Evolutionary conservation across 805 yeast genomes (phyloP).

Genomic region (Candida pseudoglaebosa): DNA sequence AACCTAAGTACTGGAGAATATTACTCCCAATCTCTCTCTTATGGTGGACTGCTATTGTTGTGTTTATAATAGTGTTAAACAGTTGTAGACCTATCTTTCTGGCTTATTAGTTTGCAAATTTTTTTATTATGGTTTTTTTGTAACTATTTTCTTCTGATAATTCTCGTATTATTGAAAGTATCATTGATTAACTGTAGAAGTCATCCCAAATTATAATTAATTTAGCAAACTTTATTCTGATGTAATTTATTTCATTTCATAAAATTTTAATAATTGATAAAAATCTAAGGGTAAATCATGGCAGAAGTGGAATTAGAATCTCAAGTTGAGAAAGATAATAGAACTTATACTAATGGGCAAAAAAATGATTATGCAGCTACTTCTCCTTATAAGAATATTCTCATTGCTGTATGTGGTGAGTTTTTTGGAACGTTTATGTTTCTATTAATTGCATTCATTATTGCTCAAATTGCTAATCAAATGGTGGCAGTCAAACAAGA

Average conservation of each 20-base stretch:
- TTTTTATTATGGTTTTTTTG: too few species aligned
- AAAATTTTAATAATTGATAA: background rate
- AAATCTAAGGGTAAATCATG: too few species aligned
- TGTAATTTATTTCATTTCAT: background rate
- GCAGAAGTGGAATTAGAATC: constrained; percentile 26
- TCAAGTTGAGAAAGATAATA: constrained; percentile 18
- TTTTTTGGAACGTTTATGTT: constrained; percentile 84
- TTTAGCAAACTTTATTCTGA: constrained; percentile 2
- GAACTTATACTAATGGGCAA: constrained; percentile 25
- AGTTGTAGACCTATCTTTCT: too few species aligned
- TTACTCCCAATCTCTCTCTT: too few species aligned
- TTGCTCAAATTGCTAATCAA: constrained; percentile 79
- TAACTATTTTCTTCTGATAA: too few species aligned
- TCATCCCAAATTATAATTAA: too few species aligned
- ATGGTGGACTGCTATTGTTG: too few species aligned
- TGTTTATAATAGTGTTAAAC: too few species aligned
- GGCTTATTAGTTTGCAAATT: too few species aligned
- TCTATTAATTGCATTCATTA: constrained; percentile 74
- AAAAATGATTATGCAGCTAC: constrained; percentile 11
- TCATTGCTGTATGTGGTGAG: constrained; percentile 72
- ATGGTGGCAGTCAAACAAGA: constrained; percentile 20
- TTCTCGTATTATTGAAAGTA: too few species aligned
- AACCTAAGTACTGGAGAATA: too few species aligned
- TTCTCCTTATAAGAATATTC: constrained; percentile 44
- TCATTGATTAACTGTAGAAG: too few species aligned